Percentiles rank a stretch among this genome's conserved stretches.
phyloP scores from a whole-genome alignment of 2,329 filamentous ascomycete species.

The Fusarium drepaniforme region DNA sequence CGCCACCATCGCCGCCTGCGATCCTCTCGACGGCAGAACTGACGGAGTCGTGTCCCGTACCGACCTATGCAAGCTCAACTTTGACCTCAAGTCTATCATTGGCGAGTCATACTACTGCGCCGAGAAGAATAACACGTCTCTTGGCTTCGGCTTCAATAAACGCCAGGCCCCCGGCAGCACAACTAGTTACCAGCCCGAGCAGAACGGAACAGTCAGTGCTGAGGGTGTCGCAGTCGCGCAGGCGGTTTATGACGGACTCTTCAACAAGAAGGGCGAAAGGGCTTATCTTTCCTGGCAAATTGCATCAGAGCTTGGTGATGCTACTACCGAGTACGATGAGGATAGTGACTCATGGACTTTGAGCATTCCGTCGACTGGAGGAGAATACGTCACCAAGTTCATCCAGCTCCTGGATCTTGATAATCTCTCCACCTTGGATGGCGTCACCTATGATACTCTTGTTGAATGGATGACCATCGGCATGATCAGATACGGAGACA shows the following conservation, averaged over 20 bases:
- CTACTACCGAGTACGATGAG: constrained; percentile 48
- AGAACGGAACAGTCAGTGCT: constrained; percentile 52
- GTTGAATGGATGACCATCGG: constrained; percentile 64
- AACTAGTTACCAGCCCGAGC: constrained; percentile 43
- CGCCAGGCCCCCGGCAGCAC: constrained; percentile 33
- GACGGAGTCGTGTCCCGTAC: constrained; percentile 63
- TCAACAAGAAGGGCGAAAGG: constrained; percentile 48
- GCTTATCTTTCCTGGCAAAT: constrained; percentile 53
- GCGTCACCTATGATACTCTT: constrained; percentile 68
- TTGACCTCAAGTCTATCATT: constrained; percentile 48
- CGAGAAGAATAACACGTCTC: constrained; percentile 35
- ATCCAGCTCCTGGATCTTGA: constrained; percentile 55
- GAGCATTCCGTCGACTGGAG: constrained; percentile 47
- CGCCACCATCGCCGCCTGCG: constrained; percentile 65
- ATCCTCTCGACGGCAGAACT: constrained; percentile 64
- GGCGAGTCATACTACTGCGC: constrained; percentile 51
- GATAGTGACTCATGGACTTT: constrained; percentile 49
- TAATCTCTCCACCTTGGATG: constrained; percentile 57
- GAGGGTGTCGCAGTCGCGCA: constrained; percentile 50
- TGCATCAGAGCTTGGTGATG: constrained; percentile 49
- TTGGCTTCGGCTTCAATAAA: constrained; percentile 29
- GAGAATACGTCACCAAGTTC: constrained; percentile 54
- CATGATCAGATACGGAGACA: constrained; percentile 61
- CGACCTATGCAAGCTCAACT: constrained; percentile 46
- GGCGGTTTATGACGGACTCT: constrained; percentile 49